These are phyloP conservation scores for Penicillium flavigenum DNA, from an alignment of 495 filamentous ascomycete genomes.

Conservation along the genomic window DNA sequence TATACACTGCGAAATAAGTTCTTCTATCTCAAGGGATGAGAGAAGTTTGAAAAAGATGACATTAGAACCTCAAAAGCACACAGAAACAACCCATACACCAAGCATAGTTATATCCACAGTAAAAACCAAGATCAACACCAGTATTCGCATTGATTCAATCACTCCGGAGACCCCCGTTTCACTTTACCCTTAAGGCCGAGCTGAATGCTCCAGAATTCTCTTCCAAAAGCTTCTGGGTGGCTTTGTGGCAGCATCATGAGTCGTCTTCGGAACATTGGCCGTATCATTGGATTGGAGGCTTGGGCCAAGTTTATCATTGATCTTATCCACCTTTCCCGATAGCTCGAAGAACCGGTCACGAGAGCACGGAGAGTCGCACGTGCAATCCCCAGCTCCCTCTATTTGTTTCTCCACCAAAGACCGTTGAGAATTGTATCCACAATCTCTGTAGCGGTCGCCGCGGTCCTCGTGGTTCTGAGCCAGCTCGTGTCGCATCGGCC, in stretches of 20 bases:
- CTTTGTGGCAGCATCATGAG: background rate
- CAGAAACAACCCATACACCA: too few relatives aligned
- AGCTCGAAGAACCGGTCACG: background rate
- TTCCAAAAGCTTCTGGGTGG: background rate
- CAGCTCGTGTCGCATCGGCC: slow-evolving; percentile 9
- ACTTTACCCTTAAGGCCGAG: background rate
- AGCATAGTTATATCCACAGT: too few relatives aligned
- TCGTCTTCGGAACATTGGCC: background rate
- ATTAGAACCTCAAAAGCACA: too few relatives aligned
- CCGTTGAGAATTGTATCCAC: too few relatives aligned
- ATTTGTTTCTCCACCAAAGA: too few relatives aligned
- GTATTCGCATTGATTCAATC: background rate
- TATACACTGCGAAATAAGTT: too few relatives aligned
- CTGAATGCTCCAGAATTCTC: slow-evolving; percentile 3
- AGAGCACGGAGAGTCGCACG: background rate
- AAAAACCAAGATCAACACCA: background rate
- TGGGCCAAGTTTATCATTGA: slow-evolving; percentile 9
- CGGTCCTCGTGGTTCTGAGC: background rate
- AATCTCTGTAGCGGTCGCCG: background rate
- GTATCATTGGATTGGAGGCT: background rate
- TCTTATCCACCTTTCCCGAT: background rate
- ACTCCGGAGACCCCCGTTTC: background rate
- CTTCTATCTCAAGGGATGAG: too few relatives aligned
- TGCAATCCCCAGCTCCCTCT: too few relatives aligned
- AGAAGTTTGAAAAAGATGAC: too few relatives aligned